Base-by-base conservation (phyloP, 768 basidiomycete species). In the Amanita muscaria region DNA sequence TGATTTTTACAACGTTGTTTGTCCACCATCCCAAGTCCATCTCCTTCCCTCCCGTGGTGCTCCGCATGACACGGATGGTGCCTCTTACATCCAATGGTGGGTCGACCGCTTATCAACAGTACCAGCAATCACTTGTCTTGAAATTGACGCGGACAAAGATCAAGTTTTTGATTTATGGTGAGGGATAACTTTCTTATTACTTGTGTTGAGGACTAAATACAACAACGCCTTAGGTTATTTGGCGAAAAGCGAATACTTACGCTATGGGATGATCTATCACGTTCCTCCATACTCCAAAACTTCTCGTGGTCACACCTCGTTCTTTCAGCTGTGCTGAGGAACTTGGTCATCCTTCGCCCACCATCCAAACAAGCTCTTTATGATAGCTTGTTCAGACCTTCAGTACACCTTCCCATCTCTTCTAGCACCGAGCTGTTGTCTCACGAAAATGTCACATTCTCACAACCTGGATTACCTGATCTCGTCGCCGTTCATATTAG, bases 241-340 rank as follows among this genome's bases (percentile, higher is more conserved):
- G 70, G 73, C 7, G 56, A 62, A 1, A 58, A 60, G 0, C 60
- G 65, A 7, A 49, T 74, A 2, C 59, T 74, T 1, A 62, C 67
- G 4, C 48, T 78, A 3, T 70, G 72, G 49, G 68, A 69, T 0
- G 44, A 59, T 3, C 63, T 80, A 27, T 53, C 55, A 4, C 49
- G 60, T 5, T 77, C 77, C 0, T 77, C 78, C 15, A 68, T 78
- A 34, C 58, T 79, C 24, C 53, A 51, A 2, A 49, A 63, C n/a
- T 80, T 78, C 51, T 48, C 59, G 3, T 80, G 76, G 77, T 76
- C 77, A 0, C 66, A 72, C 0, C 65, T 76, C 42, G 73, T 79
- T 21, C 62, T 63, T 32, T 56, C 61, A 22, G 76, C 74, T 21
- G 60, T 83, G 32, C 62, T 66, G 7, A 73, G 73, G 47, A 75